Base-by-base conservation (phyloP, 257 asterid genomes). In the Nicotiana paniculata region DNA sequence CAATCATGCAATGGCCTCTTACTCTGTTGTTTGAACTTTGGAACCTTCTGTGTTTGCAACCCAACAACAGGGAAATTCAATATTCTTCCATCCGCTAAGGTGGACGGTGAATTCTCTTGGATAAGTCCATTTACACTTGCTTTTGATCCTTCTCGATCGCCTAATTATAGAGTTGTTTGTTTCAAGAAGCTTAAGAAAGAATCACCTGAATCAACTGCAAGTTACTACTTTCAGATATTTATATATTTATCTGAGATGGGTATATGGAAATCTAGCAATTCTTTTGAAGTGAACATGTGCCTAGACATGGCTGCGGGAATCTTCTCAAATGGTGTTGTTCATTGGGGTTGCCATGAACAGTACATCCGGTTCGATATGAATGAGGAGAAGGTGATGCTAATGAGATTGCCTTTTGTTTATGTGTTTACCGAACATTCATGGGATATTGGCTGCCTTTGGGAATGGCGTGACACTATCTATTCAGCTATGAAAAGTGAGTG, bases 1-100 rank as follows among this genome's bases (percentile, higher is more conserved):
- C 84, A 81, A 24, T 81, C 84, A 13, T 81, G 72, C 28, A 69
- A 69, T 58, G 80, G 80, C 30, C 48, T 81, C 2, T 37, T 81
- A 9, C 80, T 81, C 6, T 24, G 74, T 3, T 59, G 15, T 28
- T 66, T 55, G 21, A 3, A 35, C 10, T 6, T n/a, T 3, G 63
- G 37, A 33, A 30, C 57, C 18, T 35, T 17, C 26, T 57, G 51
- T 17, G 46, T 81, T 21, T 69, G 75, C 72, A 81, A 81, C 70
- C 80, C 80, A 7, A 33, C 84, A 63, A 63, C 37, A 1, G 37
- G 18, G 28, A 63, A 63, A 63, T 63, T 24, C 18, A 63, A 11
- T 37, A 26, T 26, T 63, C 16, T 26, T 24, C 9, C 68, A 63
- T 26, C 37, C 2, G 18, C 30, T 63, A 63, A 63, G 37, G 37